Conservation (phyloP, 441 rosid species). For the Flueggea neowawraea region DNA sequence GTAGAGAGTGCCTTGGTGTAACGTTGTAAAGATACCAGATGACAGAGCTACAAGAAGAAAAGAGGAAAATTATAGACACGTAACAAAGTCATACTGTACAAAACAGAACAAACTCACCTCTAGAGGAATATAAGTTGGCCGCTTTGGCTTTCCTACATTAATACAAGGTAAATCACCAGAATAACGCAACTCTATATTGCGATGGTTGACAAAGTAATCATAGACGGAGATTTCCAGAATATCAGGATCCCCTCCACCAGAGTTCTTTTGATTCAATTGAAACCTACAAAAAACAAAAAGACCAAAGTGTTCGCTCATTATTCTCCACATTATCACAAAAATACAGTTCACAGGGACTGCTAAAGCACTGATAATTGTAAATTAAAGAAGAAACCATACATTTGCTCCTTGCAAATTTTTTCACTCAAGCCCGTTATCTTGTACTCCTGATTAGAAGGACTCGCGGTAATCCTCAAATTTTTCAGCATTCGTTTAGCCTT, state of each 20-base stretch:
- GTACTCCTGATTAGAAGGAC: conserved; percentile 66
- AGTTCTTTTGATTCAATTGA: conserved; percentile 37
- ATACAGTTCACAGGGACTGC: not conserved
- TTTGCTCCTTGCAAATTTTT: conserved; percentile 46
- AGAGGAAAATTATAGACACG: not conserved
- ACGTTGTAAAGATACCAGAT: conserved; percentile 71
- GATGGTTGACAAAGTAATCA: conserved; percentile 62
- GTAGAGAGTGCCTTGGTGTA: conserved; percentile 64
- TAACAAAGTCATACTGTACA: not conserved
- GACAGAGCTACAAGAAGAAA: conserved; percentile 45
- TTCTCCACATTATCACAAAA: not conserved
- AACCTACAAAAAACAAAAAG: conserved; percentile 34
- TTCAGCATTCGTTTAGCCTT: conserved; percentile 68
- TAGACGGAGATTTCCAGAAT: conserved; percentile 46
- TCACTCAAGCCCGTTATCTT: conserved; percentile 76
- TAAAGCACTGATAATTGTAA: no score
- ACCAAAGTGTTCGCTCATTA: not conserved
- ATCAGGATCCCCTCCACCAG: conserved; percentile 28
- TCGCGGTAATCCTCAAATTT: conserved; percentile 60
- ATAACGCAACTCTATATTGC: conserved; percentile 45
- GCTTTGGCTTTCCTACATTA: conserved; percentile 83
- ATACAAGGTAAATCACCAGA: conserved; percentile 74
- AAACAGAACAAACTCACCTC: conserved; percentile 36
- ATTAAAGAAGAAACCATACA: conserved; percentile 21
- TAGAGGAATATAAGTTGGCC: conserved; percentile 73